These are phyloP conservation scores for Naganishia albida DNA, from an alignment of 1,284 basidiomycete genomes.

Conservation along the genomic window DNA sequence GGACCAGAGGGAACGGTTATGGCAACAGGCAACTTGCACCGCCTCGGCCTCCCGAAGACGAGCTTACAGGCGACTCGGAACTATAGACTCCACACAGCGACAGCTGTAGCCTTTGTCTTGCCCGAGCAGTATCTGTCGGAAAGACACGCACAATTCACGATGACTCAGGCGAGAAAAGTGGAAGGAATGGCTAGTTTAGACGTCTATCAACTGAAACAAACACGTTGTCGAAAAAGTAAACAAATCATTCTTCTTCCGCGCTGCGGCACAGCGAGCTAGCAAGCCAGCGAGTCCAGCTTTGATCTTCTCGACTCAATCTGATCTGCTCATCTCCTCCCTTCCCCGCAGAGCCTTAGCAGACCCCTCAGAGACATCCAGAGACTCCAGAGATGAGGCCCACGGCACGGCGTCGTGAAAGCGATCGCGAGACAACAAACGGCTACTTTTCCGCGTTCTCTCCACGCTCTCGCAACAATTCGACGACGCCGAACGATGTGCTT, in stretches of 20 bases:
- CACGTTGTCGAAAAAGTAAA: not conserved
- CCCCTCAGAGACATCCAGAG: not conserved
- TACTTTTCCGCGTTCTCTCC: slow-evolving; percentile 24
- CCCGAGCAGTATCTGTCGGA: no score
- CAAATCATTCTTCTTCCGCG: not conserved
- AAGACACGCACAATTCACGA: no score
- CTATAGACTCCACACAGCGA: no score
- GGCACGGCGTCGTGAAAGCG: slow-evolving; percentile 16
- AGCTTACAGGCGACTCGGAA: no score
- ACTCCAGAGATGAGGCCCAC: not conserved
- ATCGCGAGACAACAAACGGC: not conserved
- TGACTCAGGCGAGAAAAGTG: no score
- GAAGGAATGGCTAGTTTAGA: no score
- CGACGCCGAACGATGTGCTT: not conserved
- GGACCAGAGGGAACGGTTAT: no score
- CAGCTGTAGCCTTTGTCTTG: no score
- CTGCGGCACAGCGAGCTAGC: not conserved
- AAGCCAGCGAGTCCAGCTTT: no score
- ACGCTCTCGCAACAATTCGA: slow-evolving; percentile 10
- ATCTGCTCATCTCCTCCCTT: not conserved
- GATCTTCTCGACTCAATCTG: not conserved
- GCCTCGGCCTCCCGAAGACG: no score
- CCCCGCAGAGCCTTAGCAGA: not conserved
- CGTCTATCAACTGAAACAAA: not conserved
- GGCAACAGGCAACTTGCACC: no score